These are phyloP conservation scores for Umbelopsis sp. DNA, from an alignment of 192 early-diverging fungal genomes.

Conservation along the genomic window DNA sequence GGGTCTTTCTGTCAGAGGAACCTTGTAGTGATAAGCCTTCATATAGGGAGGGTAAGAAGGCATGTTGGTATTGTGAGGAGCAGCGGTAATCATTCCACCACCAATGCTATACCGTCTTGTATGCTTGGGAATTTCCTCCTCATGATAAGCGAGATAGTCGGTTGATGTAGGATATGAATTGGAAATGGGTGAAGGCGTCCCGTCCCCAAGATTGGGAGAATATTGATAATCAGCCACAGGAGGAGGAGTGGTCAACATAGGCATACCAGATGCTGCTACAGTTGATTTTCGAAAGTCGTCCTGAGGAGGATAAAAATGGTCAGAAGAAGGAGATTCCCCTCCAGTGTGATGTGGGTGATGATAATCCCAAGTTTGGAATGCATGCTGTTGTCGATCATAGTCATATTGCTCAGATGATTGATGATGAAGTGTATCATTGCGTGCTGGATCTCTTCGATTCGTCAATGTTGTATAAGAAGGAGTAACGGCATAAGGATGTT, in stretches of 20 bases:
- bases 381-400: neutral
- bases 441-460: neutral
- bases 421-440: neutral
- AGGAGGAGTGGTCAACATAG: slow-evolving; percentile 1
- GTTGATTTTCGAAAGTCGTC: slow-evolving; percentile 8
- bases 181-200: slow-evolving; percentile 5
- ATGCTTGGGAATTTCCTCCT: slow-evolving; percentile 10
- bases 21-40: slow-evolving; percentile 28
- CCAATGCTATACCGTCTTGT: slow-evolving; percentile 13
- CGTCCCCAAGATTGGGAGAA: neutral
- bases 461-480: neutral
- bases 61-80: neutral
- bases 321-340: neutral
- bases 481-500: slow-evolving; percentile 11
- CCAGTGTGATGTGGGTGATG: neutral
- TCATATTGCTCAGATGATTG: slow-evolving; percentile 4
- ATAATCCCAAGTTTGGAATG: neutral
- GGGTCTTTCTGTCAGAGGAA: slow-evolving; percentile 25
- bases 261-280: slow-evolving; percentile 14
- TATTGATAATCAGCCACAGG: neutral
- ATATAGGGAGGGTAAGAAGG: slow-evolving; percentile 14
- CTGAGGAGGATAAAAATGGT: neutral
- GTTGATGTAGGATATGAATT: slow-evolving; percentile 8
- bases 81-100: neutral
- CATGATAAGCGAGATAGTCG: slow-evolving; percentile 2